Evolutionary conservation across 169 alveolate species (phyloP), one percentile per base, ranked within the genome.

Genomic region (Eimeria brunetti): DNA sequence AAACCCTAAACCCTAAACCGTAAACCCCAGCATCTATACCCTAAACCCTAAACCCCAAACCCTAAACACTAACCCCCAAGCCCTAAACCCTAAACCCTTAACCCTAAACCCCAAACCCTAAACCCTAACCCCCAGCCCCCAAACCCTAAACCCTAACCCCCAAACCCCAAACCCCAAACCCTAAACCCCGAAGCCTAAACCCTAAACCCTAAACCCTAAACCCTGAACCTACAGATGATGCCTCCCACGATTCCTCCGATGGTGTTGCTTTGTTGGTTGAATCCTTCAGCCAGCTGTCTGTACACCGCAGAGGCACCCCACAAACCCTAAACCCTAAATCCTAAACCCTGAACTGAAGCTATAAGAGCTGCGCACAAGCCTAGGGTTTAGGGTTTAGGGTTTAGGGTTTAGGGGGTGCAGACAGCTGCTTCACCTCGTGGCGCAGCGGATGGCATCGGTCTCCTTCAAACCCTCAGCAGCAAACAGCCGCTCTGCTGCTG

Each of bases 101-200:
- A 62, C 80, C 80, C 80, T n/a, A 69, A 69, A 69, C 80, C 41
- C 41, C 27, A 30, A 69, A 69, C 80, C 80, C 80, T 30, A 30
- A 27, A 30, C 80, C 46, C 73, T 62, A 62, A 9, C 27, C 73
- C 30, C 73, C 73, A 18, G 64, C 64, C 9, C 64, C 64, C 64
- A 56, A 56, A 56, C 64, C 64, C 64, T 56, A 18, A 18, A 56
- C 9, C 64, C 64, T 56, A 56, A 18, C 9, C 64, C 64, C 18
- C 76, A 7, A 8, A 67, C 12, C 85, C 60, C 24, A 75, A 12
- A 75, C 85, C 56, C 85, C 36, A 18, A 41, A 75, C 85, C 85
- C 85, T 75, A 75, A 75, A 75, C 85, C 85, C 85, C 36, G 36
- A 75, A n/a, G 36, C 76, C 76, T 67, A 67, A 67, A 67, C 76